A percentile compares a stretch with the other conserved stretches of the same genome.
phyloP scores from a whole-genome alignment of 352 stramenopile species.

The Vaucheria bursata region DNA sequence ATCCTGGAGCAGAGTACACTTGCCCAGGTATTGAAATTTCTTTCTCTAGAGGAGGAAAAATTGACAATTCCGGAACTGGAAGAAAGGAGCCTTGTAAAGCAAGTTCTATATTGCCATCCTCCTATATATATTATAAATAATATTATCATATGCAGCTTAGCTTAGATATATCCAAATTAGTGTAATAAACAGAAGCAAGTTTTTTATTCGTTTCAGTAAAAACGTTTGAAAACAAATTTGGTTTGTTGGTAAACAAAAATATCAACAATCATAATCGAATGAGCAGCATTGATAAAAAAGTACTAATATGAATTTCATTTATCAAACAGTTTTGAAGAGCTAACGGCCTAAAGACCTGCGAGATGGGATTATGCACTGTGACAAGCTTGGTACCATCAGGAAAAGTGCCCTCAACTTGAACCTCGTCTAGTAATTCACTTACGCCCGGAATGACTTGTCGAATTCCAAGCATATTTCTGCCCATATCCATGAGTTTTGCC shows the following conservation, averaged over 20 bases:
- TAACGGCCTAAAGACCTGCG: constrained; percentile 73
- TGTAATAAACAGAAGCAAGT: too few species aligned
- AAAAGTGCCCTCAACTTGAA: constrained; percentile 95
- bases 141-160: too few species aligned
- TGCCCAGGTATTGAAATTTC: constrained; percentile 51
- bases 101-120: neutral
- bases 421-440: constrained; percentile 71
- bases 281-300: too few species aligned
- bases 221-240: neutral
- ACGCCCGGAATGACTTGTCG: constrained; percentile 86
- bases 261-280: too few species aligned
- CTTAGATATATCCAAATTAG: too few species aligned
- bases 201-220: neutral
- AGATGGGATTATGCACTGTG: constrained; percentile 85
- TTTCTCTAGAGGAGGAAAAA: constrained; percentile 16
- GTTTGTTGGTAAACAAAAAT: too few species aligned
- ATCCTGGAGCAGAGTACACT: constrained; percentile 54
- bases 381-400: constrained; percentile 93
- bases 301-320: neutral
- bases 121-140: too few species aligned
- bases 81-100: constrained; percentile 83
- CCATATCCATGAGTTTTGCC: constrained; percentile 55
- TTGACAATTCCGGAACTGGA: constrained; percentile 65
- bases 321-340: constrained; percentile 56
- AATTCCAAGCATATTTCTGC: constrained; percentile 52